These are phyloP conservation scores for Apiospora pterosperma DNA, from an alignment of 2,329 filamentous ascomycete species.

Conservation along the genomic window DNA sequence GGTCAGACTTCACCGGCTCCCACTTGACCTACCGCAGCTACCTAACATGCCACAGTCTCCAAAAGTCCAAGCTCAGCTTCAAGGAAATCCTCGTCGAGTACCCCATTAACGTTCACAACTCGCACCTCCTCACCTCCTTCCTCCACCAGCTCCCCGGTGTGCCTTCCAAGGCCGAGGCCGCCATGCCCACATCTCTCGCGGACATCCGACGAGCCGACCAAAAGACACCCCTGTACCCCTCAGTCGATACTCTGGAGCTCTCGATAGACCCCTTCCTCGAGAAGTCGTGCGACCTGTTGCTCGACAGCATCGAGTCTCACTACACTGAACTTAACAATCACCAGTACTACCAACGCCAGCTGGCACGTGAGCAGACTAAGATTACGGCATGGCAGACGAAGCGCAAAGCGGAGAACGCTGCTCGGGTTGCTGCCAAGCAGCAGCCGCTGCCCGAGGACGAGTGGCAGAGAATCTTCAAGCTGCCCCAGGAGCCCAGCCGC, in stretches of 20 bases:
- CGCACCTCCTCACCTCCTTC: constrained; percentile 91
- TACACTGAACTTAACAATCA: constrained; percentile 99
- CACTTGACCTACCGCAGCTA: not conserved
- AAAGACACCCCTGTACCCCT: constrained; percentile 71
- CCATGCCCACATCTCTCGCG: constrained; percentile 74
- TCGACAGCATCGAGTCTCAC: constrained; percentile 96
- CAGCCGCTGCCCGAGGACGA: constrained; percentile 88
- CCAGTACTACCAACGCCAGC: constrained; percentile 90
- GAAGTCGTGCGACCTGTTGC: constrained; percentile 93
- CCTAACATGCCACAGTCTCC: constrained; percentile 58
- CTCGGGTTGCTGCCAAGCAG: constrained; percentile 83
- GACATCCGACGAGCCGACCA: constrained; percentile 68
- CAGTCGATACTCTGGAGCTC: constrained; percentile 85
- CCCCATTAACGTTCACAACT: constrained; percentile 90
- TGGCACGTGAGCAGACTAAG: constrained; percentile 92
- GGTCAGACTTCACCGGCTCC: constrained; percentile 52
- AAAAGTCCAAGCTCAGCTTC: constrained; percentile 91
- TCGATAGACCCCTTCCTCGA: constrained; percentile 96
- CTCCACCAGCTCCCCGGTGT: constrained; percentile 83
- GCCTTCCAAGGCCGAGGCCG: constrained; percentile 62
- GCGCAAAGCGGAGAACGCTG: constrained; percentile 92
- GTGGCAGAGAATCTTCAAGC: constrained; percentile 97
- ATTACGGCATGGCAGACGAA: constrained; percentile 96
- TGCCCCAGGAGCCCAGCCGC: constrained; percentile 89
- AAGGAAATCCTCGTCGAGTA: constrained; percentile 91